phyloP scores from a whole-genome alignment of 306 rosid genomes.

The Prinsepia uniflora region DNA sequence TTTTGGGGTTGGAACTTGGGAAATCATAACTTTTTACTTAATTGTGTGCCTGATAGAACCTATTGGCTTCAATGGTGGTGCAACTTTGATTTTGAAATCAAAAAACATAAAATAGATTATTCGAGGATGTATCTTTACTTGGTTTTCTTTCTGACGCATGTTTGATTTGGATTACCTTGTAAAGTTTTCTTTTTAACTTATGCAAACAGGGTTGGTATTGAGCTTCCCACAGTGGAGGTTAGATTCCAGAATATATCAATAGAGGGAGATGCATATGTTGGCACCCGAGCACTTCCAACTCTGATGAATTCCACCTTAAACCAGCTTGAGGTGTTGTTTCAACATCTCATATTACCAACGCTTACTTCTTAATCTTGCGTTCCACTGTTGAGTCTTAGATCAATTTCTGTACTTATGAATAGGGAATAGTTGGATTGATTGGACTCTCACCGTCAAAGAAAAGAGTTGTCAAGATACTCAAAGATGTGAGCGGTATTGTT shows the following conservation, averaged over 20 bases:
- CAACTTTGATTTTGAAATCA: background rate
- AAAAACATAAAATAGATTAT: background rate
- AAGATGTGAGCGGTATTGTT: constrained; percentile 56
- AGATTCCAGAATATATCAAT: constrained; percentile 47
- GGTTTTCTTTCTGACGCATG: background rate
- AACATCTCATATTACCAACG: background rate
- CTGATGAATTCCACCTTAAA: constrained; percentile 48
- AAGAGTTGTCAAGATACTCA: constrained; percentile 53
- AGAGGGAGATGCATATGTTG: constrained; percentile 64
- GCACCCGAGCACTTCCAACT: constrained; percentile 68
- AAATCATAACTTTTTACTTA: background rate
- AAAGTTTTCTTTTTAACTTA: background rate
- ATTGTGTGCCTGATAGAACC: background rate
- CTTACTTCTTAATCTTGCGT: background rate
- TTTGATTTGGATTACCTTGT: background rate
- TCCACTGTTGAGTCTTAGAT: background rate
- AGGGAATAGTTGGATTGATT: constrained; percentile 47
- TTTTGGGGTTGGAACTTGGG: background rate
- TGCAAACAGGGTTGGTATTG: constrained; percentile 54
- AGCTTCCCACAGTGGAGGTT: constrained; percentile 54
- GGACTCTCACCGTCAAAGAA: constrained; percentile 53
- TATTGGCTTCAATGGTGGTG: background rate
- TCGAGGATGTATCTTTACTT: background rate
- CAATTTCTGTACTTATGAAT: constrained; percentile 1
- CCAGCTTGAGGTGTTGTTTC: constrained; percentile 44